phyloP scores from a whole-genome alignment of 306 rosid species.

The Macrotyloma uniflorum region DNA sequence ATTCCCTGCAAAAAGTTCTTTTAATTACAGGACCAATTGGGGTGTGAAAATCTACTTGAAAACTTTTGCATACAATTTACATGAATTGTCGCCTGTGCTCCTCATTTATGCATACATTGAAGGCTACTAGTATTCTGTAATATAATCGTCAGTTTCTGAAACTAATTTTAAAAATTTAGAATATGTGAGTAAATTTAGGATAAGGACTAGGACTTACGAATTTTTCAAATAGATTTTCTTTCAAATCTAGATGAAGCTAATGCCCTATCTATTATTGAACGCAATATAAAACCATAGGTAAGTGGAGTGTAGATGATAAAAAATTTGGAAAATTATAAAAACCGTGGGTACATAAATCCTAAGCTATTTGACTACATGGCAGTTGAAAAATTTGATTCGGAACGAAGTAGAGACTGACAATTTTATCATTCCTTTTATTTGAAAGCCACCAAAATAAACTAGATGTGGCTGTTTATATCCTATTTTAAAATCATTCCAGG shows the following conservation, averaged over 20 bases:
- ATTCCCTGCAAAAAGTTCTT: constrained; percentile 74
- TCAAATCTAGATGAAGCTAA: constrained; percentile 16
- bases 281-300: not conserved
- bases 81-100: constrained; percentile 19
- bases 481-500: not conserved
- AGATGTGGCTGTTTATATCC: not conserved
- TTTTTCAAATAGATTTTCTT: constrained; percentile 16
- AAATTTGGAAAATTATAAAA: not conserved
- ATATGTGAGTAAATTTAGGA: not conserved
- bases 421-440: constrained; percentile 23
- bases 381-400: not conserved
- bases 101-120: constrained; percentile 22
- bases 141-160: constrained; percentile 16
- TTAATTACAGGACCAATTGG: constrained; percentile 88
- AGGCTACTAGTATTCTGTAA: constrained; percentile 15
- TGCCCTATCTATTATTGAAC: not conserved
- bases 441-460: constrained; percentile 8
- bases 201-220: not conserved
- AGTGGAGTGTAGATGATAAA: constrained; percentile 11
- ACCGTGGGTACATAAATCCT: not conserved
- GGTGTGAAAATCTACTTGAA: constrained; percentile 53
- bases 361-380: not conserved
- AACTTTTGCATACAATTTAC: constrained; percentile 26
- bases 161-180: not conserved
- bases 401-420: constrained; percentile 5